Evolutionary conservation across 2,329 filamentous ascomycete species (phyloP).

Genomic region (Aspergillus aculeatinus): DNA sequence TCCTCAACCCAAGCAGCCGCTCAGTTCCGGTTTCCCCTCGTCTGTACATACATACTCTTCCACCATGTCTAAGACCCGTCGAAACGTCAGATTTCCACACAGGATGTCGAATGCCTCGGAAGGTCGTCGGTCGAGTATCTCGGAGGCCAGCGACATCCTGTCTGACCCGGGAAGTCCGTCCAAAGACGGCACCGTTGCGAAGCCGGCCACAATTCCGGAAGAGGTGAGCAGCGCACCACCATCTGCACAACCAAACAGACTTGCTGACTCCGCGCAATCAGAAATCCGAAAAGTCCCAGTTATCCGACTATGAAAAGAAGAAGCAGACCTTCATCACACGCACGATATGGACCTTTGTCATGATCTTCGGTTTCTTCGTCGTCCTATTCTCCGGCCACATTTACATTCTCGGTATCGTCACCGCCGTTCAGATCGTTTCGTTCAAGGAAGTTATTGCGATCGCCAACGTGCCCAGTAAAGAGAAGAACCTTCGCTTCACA

Average conservation of each 20-base stretch:
- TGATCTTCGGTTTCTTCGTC: conserved; percentile 91
- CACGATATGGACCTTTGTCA: conserved; percentile 96
- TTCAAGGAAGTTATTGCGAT: conserved; percentile 99
- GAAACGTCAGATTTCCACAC: conserved; percentile 62
- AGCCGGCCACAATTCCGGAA: conserved; percentile 36
- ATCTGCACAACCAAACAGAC: background rate
- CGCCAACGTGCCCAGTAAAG: conserved; percentile 87
- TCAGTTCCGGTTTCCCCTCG: conserved; percentile 17
- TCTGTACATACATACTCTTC: conserved; percentile 16
- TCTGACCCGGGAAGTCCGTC: conserved; percentile 54
- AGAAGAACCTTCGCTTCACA: conserved; percentile 86
- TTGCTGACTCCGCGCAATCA: conserved; percentile 16
- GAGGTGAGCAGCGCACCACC: conserved; percentile 27
- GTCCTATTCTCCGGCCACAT: conserved; percentile 95
- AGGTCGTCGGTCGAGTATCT: conserved; percentile 54
- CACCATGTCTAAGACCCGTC: conserved; percentile 55
- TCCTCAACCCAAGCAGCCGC: conserved; percentile 9
- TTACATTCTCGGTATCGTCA: conserved; percentile 92
- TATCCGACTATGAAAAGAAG: conserved; percentile 93
- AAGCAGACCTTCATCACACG: conserved; percentile 96
- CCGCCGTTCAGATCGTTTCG: conserved; percentile 89
- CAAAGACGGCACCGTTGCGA: conserved; percentile 41
- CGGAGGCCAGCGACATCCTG: conserved; percentile 54
- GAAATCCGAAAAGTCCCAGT: conserved; percentile 41
- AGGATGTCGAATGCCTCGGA: conserved; percentile 43